phyloP scores from a whole-genome alignment of 441 rosid species.

The Populus hybrid region DNA sequence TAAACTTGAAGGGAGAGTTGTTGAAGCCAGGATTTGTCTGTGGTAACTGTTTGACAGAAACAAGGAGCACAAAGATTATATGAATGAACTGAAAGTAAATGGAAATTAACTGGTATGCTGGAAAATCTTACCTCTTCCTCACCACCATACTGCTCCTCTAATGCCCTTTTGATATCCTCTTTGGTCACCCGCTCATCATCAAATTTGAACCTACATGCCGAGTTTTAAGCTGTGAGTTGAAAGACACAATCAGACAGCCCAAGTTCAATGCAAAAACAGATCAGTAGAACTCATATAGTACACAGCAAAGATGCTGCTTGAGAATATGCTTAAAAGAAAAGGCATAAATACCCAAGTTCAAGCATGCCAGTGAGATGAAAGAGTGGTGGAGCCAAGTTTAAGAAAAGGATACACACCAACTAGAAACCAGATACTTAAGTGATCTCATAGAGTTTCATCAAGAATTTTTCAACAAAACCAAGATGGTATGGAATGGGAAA shows the following conservation, averaged over 20 bases:
- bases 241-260: not conserved
- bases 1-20: constrained; percentile 80
- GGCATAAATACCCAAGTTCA: not conserved
- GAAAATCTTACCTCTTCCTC: constrained; percentile 80
- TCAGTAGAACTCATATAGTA: not conserved
- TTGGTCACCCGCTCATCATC: constrained; percentile 97
- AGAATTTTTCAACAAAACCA: not conserved
- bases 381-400: not conserved
- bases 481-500: not conserved
- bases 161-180: constrained; percentile 83
- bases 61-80: constrained; percentile 19
- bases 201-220: constrained; percentile 69
- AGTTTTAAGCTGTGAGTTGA: not conserved
- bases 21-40: constrained; percentile 91
- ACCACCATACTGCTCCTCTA: constrained; percentile 98
- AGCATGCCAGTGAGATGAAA: not conserved
- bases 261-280: not conserved
- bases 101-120: not conserved
- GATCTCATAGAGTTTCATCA: not conserved
- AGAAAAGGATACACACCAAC: not conserved
- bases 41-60: constrained; percentile 50
- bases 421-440: not conserved
- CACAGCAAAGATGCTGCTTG: not conserved
- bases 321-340: not conserved
- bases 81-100: constrained; percentile 1